Conservation (phyloP, 129 eudicot genomes). For the Ambrosia artemisiifolia region DNA sequence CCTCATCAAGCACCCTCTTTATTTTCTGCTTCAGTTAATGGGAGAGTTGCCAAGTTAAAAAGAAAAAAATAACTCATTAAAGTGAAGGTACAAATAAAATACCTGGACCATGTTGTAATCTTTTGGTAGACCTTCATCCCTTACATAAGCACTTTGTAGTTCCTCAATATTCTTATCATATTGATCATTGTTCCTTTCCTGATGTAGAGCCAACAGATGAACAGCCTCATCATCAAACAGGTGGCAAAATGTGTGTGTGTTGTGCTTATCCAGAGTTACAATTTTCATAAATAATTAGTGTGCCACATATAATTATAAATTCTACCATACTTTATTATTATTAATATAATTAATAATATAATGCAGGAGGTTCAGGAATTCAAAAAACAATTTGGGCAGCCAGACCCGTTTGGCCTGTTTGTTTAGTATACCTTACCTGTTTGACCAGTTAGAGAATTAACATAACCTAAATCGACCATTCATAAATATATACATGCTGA, state of each 20-base stretch:
- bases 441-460: background rate
- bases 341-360: background rate
- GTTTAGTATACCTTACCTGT: background rate
- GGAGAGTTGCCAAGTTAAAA: background rate
- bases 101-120: conserved; percentile 66
- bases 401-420: background rate
- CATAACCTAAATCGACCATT: background rate
- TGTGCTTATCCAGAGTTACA: background rate
- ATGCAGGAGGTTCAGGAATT: background rate
- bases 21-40: conserved; percentile 43
- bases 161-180: conserved; percentile 35
- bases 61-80: background rate
- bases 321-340: background rate
- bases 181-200: conserved; percentile 17
- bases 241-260: background rate
- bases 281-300: background rate
- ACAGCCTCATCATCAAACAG: background rate
- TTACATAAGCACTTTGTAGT: conserved; percentile 17
- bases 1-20: conserved; percentile 57
- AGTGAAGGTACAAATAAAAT: background rate
- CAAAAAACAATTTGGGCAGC: background rate
- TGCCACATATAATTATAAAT: background rate
- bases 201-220: background rate
- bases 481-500: background rate
- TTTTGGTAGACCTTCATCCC: conserved; percentile 31